These are phyloP conservation scores for Trichoderma sp. DNA, from an alignment of 2,329 filamentous ascomycete species.

Conservation along the genomic window DNA sequence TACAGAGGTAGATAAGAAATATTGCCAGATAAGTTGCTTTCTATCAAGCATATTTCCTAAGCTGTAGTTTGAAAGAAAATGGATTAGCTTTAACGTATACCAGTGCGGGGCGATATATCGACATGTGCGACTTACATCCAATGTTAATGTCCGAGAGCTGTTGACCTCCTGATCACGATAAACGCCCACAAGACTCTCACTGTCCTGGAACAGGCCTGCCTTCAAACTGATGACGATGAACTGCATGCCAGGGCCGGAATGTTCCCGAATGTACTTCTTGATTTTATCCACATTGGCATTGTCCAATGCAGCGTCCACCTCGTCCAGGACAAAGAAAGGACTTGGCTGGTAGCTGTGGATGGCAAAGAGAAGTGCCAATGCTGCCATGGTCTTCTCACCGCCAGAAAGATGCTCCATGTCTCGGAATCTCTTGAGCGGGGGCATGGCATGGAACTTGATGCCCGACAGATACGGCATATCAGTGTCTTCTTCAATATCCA, in stretches of 20 bases:
- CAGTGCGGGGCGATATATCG: not conserved
- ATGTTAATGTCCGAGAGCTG: slow-evolving; percentile 83
- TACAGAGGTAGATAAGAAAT: slow-evolving; percentile 13
- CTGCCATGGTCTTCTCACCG: slow-evolving; percentile 98
- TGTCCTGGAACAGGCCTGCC: slow-evolving; percentile 92
- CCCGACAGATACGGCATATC: slow-evolving; percentile 94
- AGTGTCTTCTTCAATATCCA: slow-evolving; percentile 91
- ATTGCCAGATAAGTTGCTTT: not conserved
- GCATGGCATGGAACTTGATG: slow-evolving; percentile 99
- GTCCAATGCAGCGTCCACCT: slow-evolving; percentile 97
- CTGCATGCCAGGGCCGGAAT: slow-evolving; percentile 96
- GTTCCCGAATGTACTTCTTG: slow-evolving; percentile 92
- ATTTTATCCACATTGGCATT: slow-evolving; percentile 96
- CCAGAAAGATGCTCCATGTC: slow-evolving; percentile 99
- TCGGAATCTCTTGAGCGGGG: slow-evolving; percentile 93
- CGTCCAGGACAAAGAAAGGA: slow-evolving; percentile 97
- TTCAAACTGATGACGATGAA: slow-evolving; percentile 98
- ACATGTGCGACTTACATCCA: slow-evolving; percentile 78
- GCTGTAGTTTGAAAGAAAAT: slow-evolving; percentile 28
- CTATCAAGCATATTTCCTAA: slow-evolving; percentile 40
- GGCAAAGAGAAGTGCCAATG: slow-evolving; percentile 91
- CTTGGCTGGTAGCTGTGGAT: slow-evolving; percentile 95
- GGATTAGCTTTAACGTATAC: slow-evolving; percentile 23
- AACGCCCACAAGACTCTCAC: slow-evolving; percentile 91
- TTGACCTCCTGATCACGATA: slow-evolving; percentile 95